Conservation (phyloP, 31 red algal genomes). For the Odonthalia washingtoniensis region DNA sequence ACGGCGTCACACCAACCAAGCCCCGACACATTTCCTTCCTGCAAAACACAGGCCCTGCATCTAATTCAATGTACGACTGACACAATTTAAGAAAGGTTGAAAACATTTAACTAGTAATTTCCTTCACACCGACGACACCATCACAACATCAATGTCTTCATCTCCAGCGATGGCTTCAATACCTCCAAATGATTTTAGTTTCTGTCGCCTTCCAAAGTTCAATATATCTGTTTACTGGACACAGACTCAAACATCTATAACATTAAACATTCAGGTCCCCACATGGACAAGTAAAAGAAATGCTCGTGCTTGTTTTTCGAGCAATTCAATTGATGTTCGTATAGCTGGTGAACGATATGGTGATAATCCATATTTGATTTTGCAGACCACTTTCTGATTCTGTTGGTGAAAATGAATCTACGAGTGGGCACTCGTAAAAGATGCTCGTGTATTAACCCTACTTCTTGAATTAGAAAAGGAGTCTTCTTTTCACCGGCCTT, state of each 20-base stretch:
- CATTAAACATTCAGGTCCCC: conserved; percentile 62
- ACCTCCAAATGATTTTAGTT: conserved; percentile 56
- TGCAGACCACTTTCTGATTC: conserved; percentile 28
- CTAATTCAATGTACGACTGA: too few species aligned
- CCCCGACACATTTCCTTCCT: too few species aligned
- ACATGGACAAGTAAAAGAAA: conserved; percentile 48
- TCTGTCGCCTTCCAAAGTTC: conserved; percentile 21
- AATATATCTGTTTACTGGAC: conserved; percentile 48
- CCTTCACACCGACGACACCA: too few species aligned
- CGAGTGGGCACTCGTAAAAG: conserved; percentile 65
- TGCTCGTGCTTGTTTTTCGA: conserved; percentile 44
- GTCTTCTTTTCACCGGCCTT: conserved; percentile 54
- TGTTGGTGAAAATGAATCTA: conserved; percentile 59
- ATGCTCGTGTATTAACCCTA: conserved; percentile 36
- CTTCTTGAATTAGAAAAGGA: conserved; percentile 74
- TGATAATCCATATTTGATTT: conserved; percentile 12
- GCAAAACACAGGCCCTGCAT: too few species aligned
- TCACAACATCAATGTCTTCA: too few species aligned
- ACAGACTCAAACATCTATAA: conserved; percentile 58
- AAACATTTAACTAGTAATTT: too few species aligned
- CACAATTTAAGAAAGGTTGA: too few species aligned
- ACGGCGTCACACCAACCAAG: too few species aligned
- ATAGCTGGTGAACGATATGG: neutral
- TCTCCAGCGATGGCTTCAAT: too few species aligned
- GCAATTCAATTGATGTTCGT: conserved; percentile 37